Conservation (phyloP, 2,329 filamentous ascomycete species). For the Microcyclospora pomicola region DNA sequence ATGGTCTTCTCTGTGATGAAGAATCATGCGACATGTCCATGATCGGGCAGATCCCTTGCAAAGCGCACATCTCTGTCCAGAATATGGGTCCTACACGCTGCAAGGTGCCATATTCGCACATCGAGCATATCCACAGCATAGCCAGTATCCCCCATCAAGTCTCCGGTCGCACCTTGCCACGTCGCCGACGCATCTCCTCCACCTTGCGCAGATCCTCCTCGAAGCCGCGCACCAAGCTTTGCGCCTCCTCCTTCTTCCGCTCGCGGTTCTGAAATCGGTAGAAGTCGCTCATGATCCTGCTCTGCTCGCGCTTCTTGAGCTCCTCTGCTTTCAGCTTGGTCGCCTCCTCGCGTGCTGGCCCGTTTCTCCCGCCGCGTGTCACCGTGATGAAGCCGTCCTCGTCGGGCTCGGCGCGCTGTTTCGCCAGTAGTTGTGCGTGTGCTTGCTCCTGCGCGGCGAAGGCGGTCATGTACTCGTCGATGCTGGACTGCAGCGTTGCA, state of each 20-base stretch:
- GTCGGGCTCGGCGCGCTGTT: slow-evolving; percentile 66
- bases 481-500: slow-evolving; percentile 50
- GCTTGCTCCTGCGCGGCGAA: slow-evolving; percentile 56
- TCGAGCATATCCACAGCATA: too few species aligned
- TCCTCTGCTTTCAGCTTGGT: slow-evolving; percentile 48
- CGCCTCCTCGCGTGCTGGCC: slow-evolving; percentile 61
- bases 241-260: slow-evolving; percentile 61
- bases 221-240: slow-evolving; percentile 55
- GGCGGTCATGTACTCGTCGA: slow-evolving; percentile 76
- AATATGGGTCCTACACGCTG: too few species aligned
- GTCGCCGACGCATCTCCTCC: slow-evolving; percentile 53
- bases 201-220: slow-evolving; percentile 64
- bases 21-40: too few species aligned
- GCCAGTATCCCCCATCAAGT: too few species aligned
- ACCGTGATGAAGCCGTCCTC: slow-evolving; percentile 95
- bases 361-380: slow-evolving; percentile 57
- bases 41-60: too few species aligned
- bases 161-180: slow-evolving; percentile 42
- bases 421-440: slow-evolving; percentile 46
- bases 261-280: slow-evolving; percentile 76
- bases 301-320: slow-evolving; percentile 47
- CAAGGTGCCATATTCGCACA: too few species aligned
- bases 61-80: too few species aligned
- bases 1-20: too few species aligned
- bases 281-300: slow-evolving; percentile 54